Conservation (phyloP, 2,329 filamentous ascomycete genomes). For the Xylariaceae sp. region DNA sequence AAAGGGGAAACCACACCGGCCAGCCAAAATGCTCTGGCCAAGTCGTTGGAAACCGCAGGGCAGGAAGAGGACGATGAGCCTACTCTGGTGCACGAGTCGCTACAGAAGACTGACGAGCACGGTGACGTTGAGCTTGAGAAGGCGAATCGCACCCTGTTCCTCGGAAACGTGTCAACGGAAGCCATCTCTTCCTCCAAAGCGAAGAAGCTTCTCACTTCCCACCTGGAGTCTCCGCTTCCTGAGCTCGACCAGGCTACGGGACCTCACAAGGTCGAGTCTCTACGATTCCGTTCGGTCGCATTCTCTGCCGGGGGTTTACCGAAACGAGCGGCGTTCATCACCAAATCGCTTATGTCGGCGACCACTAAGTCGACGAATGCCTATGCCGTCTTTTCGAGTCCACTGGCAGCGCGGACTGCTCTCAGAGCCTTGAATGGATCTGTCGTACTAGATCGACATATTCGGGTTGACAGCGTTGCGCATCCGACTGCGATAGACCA, state of each 20-base stretch:
- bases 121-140: slow-evolving; percentile 64
- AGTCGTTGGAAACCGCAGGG: slow-evolving; percentile 19
- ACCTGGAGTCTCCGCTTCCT: slow-evolving; percentile 69
- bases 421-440: slow-evolving; percentile 74
- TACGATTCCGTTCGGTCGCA: slow-evolving; percentile 90
- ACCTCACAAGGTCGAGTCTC: slow-evolving; percentile 72
- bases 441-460: slow-evolving; percentile 74
- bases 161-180: slow-evolving; percentile 80
- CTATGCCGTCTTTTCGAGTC: slow-evolving; percentile 80
- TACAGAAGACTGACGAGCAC: slow-evolving; percentile 40
- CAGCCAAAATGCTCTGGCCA: slow-evolving; percentile 1
- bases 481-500: slow-evolving; percentile 79
- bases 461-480: slow-evolving; percentile 84
- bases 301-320: slow-evolving; percentile 71
- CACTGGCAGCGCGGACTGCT: slow-evolving; percentile 67
- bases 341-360: slow-evolving; percentile 79
- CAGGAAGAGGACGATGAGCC: slow-evolving; percentile 30
- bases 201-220: slow-evolving; percentile 68
- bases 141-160: slow-evolving; percentile 81
- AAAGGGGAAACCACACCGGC: slow-evolving; percentile 32
- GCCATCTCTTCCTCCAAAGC: slow-evolving; percentile 76
- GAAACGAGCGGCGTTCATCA: slow-evolving; percentile 91
- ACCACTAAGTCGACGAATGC: slow-evolving; percentile 93
- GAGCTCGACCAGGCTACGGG: slow-evolving; percentile 37
- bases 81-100: slow-evolving; percentile 49